A percentile compares a stretch with the other conserved stretches of the same genome.
phyloP scores from a whole-genome alignment of 352 stramenopile genomes.

The Aphanomyces cochlioides region DNA sequence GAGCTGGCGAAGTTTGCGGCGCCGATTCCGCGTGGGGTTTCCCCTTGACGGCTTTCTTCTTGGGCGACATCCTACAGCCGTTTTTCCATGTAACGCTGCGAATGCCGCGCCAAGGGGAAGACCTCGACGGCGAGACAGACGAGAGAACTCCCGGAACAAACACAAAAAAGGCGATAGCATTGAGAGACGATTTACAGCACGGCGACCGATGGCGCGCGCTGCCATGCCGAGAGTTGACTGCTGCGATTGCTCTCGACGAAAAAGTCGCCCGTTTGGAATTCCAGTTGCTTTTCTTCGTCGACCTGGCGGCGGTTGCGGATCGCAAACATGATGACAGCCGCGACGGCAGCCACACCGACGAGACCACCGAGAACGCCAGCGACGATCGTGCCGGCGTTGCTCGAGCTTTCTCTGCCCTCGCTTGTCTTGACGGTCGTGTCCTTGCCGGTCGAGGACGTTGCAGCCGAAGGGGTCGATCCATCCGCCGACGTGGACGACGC shows the following conservation, averaged over 20 bases:
- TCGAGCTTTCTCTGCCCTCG: neutral
- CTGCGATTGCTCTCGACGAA: slow-evolving; percentile 23
- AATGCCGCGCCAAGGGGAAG: too few species aligned
- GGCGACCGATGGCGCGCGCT: neutral
- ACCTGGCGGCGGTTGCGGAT: slow-evolving; percentile 25
- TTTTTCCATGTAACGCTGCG: too few species aligned
- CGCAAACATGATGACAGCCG: slow-evolving; percentile 11
- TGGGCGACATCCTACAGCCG: too few species aligned
- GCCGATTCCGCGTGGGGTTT: too few species aligned
- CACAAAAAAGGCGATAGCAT: too few species aligned
- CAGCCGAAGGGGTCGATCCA: neutral
- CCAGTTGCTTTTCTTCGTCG: slow-evolving; percentile 19
- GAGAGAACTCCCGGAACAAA: too few species aligned
- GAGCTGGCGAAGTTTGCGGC: too few species aligned
- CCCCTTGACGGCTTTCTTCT: too few species aligned
- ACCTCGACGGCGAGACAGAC: too few species aligned
- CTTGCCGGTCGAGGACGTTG: neutral
- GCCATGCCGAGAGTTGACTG: slow-evolving; percentile 6
- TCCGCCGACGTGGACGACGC: neutral
- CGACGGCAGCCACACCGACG: slow-evolving; percentile 21
- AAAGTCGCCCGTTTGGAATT: slow-evolving; percentile 5
- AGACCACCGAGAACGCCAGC: neutral
- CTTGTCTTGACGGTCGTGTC: neutral
- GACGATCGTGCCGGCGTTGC: neutral
- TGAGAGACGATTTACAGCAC: neutral